Evolutionary conservation across 1,284 basidiomycete genomes (phyloP).

Genomic region (Marasmius sp.): DNA sequence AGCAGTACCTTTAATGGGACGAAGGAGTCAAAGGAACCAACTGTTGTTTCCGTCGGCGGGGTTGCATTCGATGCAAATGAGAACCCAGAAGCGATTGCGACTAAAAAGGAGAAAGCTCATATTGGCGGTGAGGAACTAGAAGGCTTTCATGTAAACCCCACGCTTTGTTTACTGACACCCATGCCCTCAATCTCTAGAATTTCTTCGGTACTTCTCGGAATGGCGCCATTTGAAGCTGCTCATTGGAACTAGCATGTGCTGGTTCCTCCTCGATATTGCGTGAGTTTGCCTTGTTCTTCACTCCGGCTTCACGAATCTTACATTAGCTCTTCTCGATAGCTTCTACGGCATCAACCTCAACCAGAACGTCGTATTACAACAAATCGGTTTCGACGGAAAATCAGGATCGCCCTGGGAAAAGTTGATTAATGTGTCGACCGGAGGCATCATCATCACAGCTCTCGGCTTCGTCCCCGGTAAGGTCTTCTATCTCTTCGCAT

Average conservation of each 20-base stretch:
- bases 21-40: neutral
- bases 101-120: neutral
- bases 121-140: neutral
- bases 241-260: slow-evolving; percentile 38
- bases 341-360: slow-evolving; percentile 83
- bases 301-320: neutral
- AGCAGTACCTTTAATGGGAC: neutral
- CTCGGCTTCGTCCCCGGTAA: slow-evolving; percentile 74
- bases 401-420: slow-evolving; percentile 59
- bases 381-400: slow-evolving; percentile 64
- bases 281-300: slow-evolving; percentile 19
- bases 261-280: slow-evolving; percentile 44
- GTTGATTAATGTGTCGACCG: slow-evolving; percentile 63
- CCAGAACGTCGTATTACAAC: slow-evolving; percentile 69
- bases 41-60: neutral
- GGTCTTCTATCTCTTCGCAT: slow-evolving; percentile 17
- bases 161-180: neutral
- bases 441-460: slow-evolving; percentile 69
- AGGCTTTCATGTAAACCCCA: neutral
- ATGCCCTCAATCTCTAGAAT: neutral
- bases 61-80: neutral
- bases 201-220: slow-evolving; percentile 37
- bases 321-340: slow-evolving; percentile 25
- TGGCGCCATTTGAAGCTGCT: slow-evolving; percentile 41
- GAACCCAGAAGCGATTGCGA: neutral